A percentile compares a stretch with the other conserved stretches of the same genome.
Conservation (phyloP, 345 rosid genomes). For the Hypericum androsaemum region DNA sequence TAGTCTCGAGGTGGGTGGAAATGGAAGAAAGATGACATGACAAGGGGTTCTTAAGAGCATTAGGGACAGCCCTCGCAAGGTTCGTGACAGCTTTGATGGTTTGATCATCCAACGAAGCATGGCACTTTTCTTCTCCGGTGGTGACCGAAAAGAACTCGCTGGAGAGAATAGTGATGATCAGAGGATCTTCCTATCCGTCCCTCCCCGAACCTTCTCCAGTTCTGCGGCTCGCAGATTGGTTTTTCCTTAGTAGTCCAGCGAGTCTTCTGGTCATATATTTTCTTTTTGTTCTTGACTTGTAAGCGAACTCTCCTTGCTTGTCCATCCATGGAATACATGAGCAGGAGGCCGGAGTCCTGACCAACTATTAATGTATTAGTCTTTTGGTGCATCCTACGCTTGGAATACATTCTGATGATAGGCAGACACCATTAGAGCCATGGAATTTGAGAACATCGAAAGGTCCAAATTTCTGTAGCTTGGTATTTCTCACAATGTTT, state of each 20-base stretch:
- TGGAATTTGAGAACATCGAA: too few species aligned
- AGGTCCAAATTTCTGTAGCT: too few species aligned
- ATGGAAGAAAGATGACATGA: slow-evolving; percentile 65
- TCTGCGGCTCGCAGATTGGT: slow-evolving; percentile 12
- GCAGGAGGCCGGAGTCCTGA: slow-evolving; percentile 11
- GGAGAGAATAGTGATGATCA: slow-evolving; percentile 77
- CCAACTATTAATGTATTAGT: slow-evolving; percentile 4
- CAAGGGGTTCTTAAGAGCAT: slow-evolving; percentile 78
- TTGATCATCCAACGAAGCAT: slow-evolving; percentile 68
- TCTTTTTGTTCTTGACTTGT: slow-evolving; percentile 16
- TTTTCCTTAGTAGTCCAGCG: slow-evolving; percentile 1
- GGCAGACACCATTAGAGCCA: too few species aligned
- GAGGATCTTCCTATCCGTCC: not conserved
- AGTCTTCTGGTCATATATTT: slow-evolving; percentile 27
- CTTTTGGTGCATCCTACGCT: too few species aligned
- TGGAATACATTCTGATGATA: too few species aligned
- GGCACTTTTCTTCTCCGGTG: slow-evolving; percentile 79
- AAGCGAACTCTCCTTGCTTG: slow-evolving; percentile 53
- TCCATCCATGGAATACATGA: slow-evolving; percentile 27
- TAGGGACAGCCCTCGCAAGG: slow-evolving; percentile 66
- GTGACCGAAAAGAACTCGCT: slow-evolving; percentile 67
- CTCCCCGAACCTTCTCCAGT: not conserved
- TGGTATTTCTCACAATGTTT: too few species aligned
- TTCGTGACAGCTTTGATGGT: slow-evolving; percentile 75
- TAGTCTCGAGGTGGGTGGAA: slow-evolving; percentile 83